phyloP scores from a whole-genome alignment of 2,329 filamentous ascomycete species.

The Westerdykella sp. region DNA sequence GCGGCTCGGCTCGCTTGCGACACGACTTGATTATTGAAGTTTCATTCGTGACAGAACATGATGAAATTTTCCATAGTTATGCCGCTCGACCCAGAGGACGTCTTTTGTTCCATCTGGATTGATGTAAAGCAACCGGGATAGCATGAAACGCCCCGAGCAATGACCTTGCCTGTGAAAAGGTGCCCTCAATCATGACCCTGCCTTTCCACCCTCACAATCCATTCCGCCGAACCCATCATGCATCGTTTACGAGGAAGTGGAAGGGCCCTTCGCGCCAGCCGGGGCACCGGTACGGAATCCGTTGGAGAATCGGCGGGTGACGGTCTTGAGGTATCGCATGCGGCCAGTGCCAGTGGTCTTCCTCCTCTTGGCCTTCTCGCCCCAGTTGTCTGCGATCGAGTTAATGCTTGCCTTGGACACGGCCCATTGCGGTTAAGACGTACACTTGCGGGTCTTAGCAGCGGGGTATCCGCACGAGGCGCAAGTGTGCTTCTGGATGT shows the following conservation, averaged over 20 bases:
- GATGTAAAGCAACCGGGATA: slow-evolving; percentile 30
- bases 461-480: slow-evolving; percentile 92
- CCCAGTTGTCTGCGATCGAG: slow-evolving; percentile 80
- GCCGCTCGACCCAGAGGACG: slow-evolving; percentile 28
- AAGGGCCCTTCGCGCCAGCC: slow-evolving; percentile 70
- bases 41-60: slow-evolving; percentile 37
- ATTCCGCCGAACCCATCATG: slow-evolving; percentile 12
- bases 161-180: slow-evolving; percentile 28
- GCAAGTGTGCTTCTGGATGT: slow-evolving; percentile 99
- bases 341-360: slow-evolving; percentile 98
- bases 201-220: slow-evolving; percentile 18
- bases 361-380: slow-evolving; percentile 99
- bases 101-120: slow-evolving; percentile 23
- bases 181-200: slow-evolving; percentile 27
- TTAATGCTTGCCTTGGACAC: slow-evolving; percentile 17
- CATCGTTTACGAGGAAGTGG: slow-evolving; percentile 22
- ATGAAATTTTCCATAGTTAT: slow-evolving; percentile 36
- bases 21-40: not conserved
- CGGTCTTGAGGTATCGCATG: slow-evolving; percentile 88
- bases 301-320: slow-evolving; percentile 93
- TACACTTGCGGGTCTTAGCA: slow-evolving; percentile 98
- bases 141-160: slow-evolving; percentile 36
- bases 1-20: too few relatives aligned
- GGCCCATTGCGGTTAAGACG: slow-evolving; percentile 41
- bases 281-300: slow-evolving; percentile 89